Percentiles rank a stretch among this genome's conserved stretches.
These are phyloP conservation scores for Triticum timopheevii DNA, from an alignment of 176 grass and related monocot genomes.

Conservation along the genomic window DNA sequence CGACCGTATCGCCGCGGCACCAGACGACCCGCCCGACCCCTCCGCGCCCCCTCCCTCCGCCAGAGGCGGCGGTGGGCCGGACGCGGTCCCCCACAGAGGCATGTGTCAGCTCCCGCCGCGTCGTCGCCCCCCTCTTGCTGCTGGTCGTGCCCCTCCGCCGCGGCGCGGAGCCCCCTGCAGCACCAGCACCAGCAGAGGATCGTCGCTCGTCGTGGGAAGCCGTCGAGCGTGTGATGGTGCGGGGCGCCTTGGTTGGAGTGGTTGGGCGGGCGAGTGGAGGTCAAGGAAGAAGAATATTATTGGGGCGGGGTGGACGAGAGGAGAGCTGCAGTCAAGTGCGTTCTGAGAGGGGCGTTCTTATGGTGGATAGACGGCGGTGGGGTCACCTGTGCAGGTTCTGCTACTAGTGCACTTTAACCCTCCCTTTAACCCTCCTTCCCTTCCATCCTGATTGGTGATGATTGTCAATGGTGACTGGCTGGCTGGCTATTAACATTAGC, in stretches of 20 bases:
- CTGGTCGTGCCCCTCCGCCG: neutral
- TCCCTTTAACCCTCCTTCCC: too few relatives aligned
- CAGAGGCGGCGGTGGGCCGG: slow-evolving; percentile 7
- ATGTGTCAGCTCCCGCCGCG: slow-evolving; percentile 1
- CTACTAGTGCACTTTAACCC: too few relatives aligned
- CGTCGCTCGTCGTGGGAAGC: slow-evolving; percentile 13
- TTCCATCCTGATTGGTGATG: too few relatives aligned
- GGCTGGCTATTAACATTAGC: too few relatives aligned
- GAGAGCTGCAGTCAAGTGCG: neutral
- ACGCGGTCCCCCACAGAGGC: slow-evolving; percentile 46
- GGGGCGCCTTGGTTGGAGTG: neutral
- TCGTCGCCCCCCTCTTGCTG: neutral
- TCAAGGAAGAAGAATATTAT: neutral
- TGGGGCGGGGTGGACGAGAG: slow-evolving; percentile 4
- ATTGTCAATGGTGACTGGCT: too few relatives aligned
- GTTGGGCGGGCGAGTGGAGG: neutral
- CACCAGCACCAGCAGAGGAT: slow-evolving; percentile 19
- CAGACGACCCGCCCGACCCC: slow-evolving; percentile 6
- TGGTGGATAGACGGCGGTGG: neutral
- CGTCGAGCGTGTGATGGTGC: slow-evolving; percentile 8
- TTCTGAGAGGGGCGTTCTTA: neutral
- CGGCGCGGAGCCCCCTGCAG: neutral
- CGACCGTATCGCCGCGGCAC: slow-evolving; percentile 58
- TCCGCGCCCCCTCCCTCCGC: slow-evolving; percentile 3
- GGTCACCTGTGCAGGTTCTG: too few relatives aligned